A percentile compares a stretch with the other conserved stretches of the same genome.
Evolutionary conservation across 768 basidiomycete genomes (phyloP).

Genomic region (Pleurotus pulmonarius): DNA sequence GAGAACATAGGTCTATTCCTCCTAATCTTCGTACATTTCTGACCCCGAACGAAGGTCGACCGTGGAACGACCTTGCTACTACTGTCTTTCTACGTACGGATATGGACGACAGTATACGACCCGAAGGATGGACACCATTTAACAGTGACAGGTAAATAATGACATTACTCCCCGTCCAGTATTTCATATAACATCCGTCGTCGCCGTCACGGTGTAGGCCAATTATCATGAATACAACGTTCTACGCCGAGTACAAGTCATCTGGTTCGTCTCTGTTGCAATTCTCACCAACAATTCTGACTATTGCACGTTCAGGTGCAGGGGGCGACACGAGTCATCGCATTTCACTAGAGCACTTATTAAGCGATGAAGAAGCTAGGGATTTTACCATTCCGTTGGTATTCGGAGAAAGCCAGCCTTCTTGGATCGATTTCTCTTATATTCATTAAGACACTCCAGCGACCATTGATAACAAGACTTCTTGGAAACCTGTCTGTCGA

Average conservation of each 20-base stretch:
- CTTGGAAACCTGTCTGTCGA: background rate
- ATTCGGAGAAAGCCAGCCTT: slow-evolving; percentile 40
- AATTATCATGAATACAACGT: slow-evolving; percentile 47
- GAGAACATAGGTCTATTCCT: background rate
- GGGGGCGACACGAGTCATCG: slow-evolving; percentile 46
- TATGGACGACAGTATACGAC: slow-evolving; percentile 55
- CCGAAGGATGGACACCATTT: slow-evolving; percentile 51
- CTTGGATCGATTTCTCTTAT: slow-evolving; percentile 57
- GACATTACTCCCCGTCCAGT: background rate
- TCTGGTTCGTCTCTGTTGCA: slow-evolving; percentile 30
- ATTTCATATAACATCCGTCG: background rate
- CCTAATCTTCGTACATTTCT: slow-evolving; percentile 3
- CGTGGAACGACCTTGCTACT: slow-evolving; percentile 59
- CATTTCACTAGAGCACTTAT: slow-evolving; percentile 42
- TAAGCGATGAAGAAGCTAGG: slow-evolving; percentile 34
- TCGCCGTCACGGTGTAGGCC: slow-evolving; percentile 24
- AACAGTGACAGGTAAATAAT: slow-evolving; percentile 31
- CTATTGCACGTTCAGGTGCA: slow-evolving; percentile 35
- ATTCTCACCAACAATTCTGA: background rate
- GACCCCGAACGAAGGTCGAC: slow-evolving; percentile 31
- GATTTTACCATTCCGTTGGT: slow-evolving; percentile 44
- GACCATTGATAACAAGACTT: background rate
- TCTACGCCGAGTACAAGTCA: slow-evolving; percentile 57
- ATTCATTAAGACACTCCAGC: background rate
- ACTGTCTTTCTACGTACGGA: slow-evolving; percentile 50